These are phyloP conservation scores for Aspergillus sp. DNA, from an alignment of 2,329 filamentous ascomycete genomes.

Conservation along the genomic window DNA sequence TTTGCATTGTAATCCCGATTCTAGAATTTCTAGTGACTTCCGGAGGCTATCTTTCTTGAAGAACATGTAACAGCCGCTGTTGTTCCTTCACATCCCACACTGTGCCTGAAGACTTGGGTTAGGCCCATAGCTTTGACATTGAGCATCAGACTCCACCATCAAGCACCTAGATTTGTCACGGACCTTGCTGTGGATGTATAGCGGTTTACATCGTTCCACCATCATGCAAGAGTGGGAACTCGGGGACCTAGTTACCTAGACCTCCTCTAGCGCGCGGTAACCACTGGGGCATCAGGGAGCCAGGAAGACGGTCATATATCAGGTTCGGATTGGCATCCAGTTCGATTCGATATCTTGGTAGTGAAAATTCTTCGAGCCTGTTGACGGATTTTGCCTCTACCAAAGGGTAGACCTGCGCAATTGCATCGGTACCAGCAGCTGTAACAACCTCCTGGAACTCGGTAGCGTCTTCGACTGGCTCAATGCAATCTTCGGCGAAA, in stretches of 20 bases:
- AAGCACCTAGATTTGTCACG: too few relatives aligned
- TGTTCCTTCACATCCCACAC: neutral
- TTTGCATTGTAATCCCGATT: neutral
- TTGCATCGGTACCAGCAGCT: neutral
- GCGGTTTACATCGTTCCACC: neutral
- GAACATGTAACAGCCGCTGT: neutral
- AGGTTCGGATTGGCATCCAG: neutral
- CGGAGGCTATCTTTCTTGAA: too few relatives aligned
- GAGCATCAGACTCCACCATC: too few relatives aligned
- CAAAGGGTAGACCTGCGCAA: neutral
- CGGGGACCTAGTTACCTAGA: neutral
- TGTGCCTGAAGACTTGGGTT: neutral
- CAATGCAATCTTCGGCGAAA: slow-evolving; percentile 32
- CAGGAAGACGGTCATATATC: neutral
- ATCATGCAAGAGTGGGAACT: neutral
- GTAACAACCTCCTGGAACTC: neutral
- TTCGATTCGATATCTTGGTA: slow-evolving; percentile 1
- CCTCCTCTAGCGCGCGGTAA: neutral
- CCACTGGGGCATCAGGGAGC: neutral
- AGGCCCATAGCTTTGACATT: too few relatives aligned
- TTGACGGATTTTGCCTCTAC: neutral
- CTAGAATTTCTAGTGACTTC: too few relatives aligned
- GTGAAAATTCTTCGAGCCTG: neutral
- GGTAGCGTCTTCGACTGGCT: neutral
- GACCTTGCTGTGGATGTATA: neutral